These are phyloP conservation scores for Cryphonectria japonica DNA, from an alignment of 2,329 filamentous ascomycete species.

Conservation along the genomic window DNA sequence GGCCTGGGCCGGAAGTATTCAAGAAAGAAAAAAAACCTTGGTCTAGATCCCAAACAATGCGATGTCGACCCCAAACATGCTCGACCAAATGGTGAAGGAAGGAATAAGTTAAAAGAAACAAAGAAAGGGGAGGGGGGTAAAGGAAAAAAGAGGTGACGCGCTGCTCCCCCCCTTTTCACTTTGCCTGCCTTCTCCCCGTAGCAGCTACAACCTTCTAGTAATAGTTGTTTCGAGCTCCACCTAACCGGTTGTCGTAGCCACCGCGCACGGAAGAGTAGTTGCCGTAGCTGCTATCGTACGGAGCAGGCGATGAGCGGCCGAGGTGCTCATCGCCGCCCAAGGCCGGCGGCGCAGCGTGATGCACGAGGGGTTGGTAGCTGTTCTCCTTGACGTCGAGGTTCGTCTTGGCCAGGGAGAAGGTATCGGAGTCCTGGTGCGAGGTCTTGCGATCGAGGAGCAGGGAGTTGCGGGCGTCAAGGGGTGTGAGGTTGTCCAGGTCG, in stretches of 20 bases:
- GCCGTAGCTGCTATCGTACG: conserved; percentile 20
- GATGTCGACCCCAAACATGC: neutral
- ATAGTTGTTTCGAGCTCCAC: conserved; percentile 17
- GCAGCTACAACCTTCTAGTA: neutral
- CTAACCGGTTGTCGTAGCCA: conserved; percentile 17
- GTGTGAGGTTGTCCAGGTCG: conserved; percentile 81
- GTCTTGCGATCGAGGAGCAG: conserved; percentile 69
- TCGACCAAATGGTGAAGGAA: neutral
- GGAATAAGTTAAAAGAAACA: neutral
- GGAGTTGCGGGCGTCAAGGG: conserved; percentile 84
- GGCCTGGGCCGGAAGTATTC: neutral
- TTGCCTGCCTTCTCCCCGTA: neutral
- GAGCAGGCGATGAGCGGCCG: conserved; percentile 21
- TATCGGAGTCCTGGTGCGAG: conserved; percentile 42
- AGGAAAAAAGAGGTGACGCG: neutral
- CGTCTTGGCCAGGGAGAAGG: conserved; percentile 49
- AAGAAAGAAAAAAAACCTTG: neutral
- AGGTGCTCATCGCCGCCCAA: conserved; percentile 22
- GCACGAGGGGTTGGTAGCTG: conserved; percentile 38
- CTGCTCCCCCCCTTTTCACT: neutral
- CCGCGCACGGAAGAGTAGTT: conserved; percentile 17
- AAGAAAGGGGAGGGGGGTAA: neutral
- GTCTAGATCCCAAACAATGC: neutral
- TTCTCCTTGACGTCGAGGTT: conserved; percentile 40
- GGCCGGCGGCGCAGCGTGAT: conserved; percentile 46